phyloP scores from a whole-genome alignment of 371 early-diverging fungal species.

The Syncephalis plumigaleata region DNA sequence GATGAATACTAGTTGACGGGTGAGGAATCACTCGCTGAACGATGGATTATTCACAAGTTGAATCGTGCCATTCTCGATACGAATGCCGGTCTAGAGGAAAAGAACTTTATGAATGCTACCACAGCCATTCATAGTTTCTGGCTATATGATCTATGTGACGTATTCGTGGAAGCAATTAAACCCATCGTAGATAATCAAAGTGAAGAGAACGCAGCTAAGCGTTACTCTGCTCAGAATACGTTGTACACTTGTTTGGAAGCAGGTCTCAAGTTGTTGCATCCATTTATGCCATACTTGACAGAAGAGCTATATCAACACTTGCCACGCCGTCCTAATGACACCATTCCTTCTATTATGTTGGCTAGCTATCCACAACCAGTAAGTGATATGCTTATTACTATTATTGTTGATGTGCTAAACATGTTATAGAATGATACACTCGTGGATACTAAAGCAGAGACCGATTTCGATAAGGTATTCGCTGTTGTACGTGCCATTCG shows the following conservation, averaged over 20 bases:
- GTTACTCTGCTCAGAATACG: conserved; percentile 54
- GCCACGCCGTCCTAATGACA: conserved; percentile 47
- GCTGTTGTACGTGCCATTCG: conserved; percentile 59
- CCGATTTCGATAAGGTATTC: conserved; percentile 61
- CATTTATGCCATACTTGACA: conserved; percentile 99
- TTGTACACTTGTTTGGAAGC: conserved; percentile 88
- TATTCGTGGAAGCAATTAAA: conserved; percentile 89
- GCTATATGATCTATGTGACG: conserved; percentile 96
- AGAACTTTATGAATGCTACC: conserved; percentile 94
- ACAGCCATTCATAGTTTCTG: conserved; percentile 85
- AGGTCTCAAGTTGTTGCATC: conserved; percentile 88
- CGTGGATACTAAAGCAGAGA: conserved; percentile 36
- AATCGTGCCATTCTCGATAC: conserved; percentile 63
- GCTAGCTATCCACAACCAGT: conserved; percentile 33
- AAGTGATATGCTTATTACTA: conserved; percentile 3
- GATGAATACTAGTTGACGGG: conserved; percentile 56
- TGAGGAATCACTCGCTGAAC: conserved; percentile 70
- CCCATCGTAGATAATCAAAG: conserved; percentile 42
- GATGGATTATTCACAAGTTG: conserved; percentile 87
- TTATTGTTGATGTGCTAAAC: neutral
- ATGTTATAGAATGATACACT: conserved; percentile 18
- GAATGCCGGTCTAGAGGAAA: conserved; percentile 57
- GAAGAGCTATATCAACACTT: conserved; percentile 97
- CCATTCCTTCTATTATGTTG: conserved; percentile 34
- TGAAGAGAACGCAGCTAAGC: conserved; percentile 23